A percentile compares a stretch with the other conserved stretches of the same genome.
Evolutionary conservation across 768 basidiomycete genomes (phyloP).

Genomic region (Serendipita sp.): DNA sequence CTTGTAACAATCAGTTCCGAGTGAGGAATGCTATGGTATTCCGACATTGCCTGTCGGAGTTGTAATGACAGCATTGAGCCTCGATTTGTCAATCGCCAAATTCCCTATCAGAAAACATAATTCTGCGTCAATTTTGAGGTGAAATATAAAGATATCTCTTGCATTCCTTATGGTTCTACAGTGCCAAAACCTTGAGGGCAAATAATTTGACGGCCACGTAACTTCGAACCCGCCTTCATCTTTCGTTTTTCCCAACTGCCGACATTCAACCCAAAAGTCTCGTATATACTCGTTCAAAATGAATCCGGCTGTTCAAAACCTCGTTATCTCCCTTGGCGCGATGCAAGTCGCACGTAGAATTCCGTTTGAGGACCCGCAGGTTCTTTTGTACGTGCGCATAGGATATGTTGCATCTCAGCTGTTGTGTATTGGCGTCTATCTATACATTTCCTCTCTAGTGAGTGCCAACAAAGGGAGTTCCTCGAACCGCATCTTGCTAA

Average conservation of each 20-base stretch:
- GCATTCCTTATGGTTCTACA: too few relatives aligned
- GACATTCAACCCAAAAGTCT: background rate
- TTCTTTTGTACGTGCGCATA: slow-evolving; percentile 67
- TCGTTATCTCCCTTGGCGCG: slow-evolving; percentile 79
- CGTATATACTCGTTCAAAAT: slow-evolving; percentile 25
- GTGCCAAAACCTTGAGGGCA: too few relatives aligned
- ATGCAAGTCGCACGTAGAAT: slow-evolving; percentile 95
- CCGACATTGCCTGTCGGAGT: too few relatives aligned
- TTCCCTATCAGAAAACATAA: too few relatives aligned
- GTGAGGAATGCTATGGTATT: too few relatives aligned
- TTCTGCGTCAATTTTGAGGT: too few relatives aligned
- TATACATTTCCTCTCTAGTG: slow-evolving; percentile 61
- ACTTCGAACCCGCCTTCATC: background rate
- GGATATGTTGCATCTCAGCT: slow-evolving; percentile 68
- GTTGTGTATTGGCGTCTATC: slow-evolving; percentile 59
- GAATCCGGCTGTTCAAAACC: slow-evolving; percentile 64
- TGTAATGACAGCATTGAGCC: too few relatives aligned
- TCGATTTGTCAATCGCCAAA: too few relatives aligned
- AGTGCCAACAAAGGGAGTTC: slow-evolving; percentile 16
- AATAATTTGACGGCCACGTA: background rate
- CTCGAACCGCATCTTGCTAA: background rate
- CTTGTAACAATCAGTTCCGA: too few relatives aligned
- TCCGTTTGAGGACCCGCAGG: slow-evolving; percentile 75
- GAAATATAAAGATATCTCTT: too few relatives aligned
- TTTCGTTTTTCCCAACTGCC: background rate